Percentiles rank a stretch among this genome's conserved stretches.
Evolutionary conservation across 1,284 basidiomycete species (phyloP).

Genomic region (Malassezia slooffiae): DNA sequence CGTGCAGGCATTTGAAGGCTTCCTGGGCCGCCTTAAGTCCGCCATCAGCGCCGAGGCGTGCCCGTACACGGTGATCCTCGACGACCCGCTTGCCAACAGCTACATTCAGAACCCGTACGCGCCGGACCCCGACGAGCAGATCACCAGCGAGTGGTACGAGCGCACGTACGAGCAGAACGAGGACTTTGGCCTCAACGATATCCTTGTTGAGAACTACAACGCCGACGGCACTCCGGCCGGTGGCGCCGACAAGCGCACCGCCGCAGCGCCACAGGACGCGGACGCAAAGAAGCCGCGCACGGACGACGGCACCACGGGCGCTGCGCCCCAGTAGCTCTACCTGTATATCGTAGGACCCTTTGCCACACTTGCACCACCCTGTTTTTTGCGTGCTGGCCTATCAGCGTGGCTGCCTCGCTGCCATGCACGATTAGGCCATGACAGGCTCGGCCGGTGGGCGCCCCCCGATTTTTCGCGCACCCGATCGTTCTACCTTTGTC

Average conservation of each 20-base stretch:
- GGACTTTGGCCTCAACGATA: conserved; percentile 89
- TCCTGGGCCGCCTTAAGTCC: conserved; percentile 59
- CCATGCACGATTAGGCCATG: too few relatives aligned
- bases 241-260: background rate
- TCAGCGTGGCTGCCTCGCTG: too few relatives aligned
- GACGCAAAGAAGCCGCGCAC: background rate
- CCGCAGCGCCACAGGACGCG: background rate
- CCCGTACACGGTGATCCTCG: conserved; percentile 67
- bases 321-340: too few relatives aligned
- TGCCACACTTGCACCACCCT: too few relatives aligned
- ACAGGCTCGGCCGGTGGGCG: too few relatives aligned
- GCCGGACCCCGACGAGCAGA: conserved; percentile 51
- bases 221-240: background rate
- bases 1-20: conserved; percentile 48
- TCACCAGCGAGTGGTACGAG: conserved; percentile 61
- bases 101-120: conserved; percentile 81
- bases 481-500: too few relatives aligned
- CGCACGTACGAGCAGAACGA: conserved; percentile 85
- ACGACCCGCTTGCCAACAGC: conserved; percentile 89
- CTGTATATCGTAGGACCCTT: too few relatives aligned
- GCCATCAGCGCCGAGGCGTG: conserved; percentile 33
- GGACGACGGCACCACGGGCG: too few relatives aligned
- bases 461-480: too few relatives aligned
- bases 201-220: conserved; percentile 56
- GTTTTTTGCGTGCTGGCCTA: too few relatives aligned